phyloP scores from a whole-genome alignment of 148 eudicot species.

The Arctostaphylos glauca region DNA sequence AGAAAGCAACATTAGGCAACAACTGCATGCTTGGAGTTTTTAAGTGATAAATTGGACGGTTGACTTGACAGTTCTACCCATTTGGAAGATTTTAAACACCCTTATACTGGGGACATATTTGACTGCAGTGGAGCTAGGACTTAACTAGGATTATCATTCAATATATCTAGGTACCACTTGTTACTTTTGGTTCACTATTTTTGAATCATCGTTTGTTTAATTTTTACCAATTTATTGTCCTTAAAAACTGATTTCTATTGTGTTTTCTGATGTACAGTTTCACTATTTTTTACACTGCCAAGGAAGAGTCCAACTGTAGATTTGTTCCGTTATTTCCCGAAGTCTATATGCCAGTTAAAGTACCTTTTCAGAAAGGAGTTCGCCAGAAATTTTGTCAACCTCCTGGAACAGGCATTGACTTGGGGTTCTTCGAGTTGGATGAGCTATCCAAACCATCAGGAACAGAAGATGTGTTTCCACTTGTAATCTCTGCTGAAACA shows the following conservation, averaged over 20 bases:
- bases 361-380: conserved; percentile 63
- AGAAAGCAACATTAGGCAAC: background rate
- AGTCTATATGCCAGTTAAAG: conserved; percentile 44
- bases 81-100: too few species aligned
- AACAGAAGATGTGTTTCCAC: conserved; percentile 63
- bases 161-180: too few species aligned
- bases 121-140: too few species aligned
- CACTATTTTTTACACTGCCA: conserved; percentile 67
- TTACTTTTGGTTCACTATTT: background rate
- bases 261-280: conserved; percentile 38
- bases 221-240: background rate
- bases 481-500: conserved; percentile 70
- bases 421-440: conserved; percentile 55
- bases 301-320: conserved; percentile 49
- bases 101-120: too few species aligned
- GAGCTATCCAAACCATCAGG: conserved; percentile 51
- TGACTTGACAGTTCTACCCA: background rate
- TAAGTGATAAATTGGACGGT: background rate
- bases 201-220: background rate
- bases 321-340: conserved; percentile 47
- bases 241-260: background rate
- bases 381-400: conserved; percentile 73
- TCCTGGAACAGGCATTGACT: conserved; percentile 70
- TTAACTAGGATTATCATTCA: too few species aligned
- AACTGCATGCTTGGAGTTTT: background rate